phyloP scores from a whole-genome alignment of 192 early-diverging fungal species.

The Chytriomyces sp. region DNA sequence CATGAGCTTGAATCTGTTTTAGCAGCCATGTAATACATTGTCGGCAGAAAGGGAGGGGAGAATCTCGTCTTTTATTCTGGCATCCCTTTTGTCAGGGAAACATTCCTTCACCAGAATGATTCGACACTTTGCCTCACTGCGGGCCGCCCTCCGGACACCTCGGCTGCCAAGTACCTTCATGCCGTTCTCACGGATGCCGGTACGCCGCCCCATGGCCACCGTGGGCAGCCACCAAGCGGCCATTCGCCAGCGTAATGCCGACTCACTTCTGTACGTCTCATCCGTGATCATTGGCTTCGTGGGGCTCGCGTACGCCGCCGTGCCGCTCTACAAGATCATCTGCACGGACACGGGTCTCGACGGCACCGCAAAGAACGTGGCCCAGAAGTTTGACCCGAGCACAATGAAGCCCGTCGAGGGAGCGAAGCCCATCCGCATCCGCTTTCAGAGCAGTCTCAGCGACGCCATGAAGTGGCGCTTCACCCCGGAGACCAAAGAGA shows the following conservation, averaged over 20 bases:
- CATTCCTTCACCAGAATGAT: too few species aligned
- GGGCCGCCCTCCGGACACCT: too few species aligned
- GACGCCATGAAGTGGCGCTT: slow-evolving; percentile 88
- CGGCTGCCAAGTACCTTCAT: too few species aligned
- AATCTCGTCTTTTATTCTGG: too few species aligned
- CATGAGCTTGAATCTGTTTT: too few species aligned
- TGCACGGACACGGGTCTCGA: slow-evolving; percentile 91
- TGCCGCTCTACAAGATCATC: slow-evolving; percentile 92
- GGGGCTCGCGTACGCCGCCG: slow-evolving; percentile 89
- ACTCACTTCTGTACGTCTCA: slow-evolving; percentile 61
- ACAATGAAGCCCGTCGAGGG: slow-evolving; percentile 64
- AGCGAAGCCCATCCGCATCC: slow-evolving; percentile 61
- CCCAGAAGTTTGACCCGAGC: slow-evolving; percentile 62
- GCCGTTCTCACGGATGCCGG: too few species aligned
- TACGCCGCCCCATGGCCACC: too few species aligned
- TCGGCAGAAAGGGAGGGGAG: too few species aligned
- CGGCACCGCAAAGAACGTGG: slow-evolving; percentile 79
- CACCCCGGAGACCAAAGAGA: slow-evolving; percentile 81
- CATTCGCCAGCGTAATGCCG: neutral
- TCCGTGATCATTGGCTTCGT: slow-evolving; percentile 82
- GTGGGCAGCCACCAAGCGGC: neutral
- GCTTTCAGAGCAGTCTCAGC: slow-evolving; percentile 67
- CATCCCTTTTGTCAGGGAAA: too few species aligned
- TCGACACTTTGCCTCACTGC: too few species aligned
- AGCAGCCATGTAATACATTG: too few species aligned